Percentiles rank a stretch among this genome's conserved stretches.
These are phyloP conservation scores for Podospora australis DNA, from an alignment of 495 filamentous ascomycete genomes.

Conservation along the genomic window DNA sequence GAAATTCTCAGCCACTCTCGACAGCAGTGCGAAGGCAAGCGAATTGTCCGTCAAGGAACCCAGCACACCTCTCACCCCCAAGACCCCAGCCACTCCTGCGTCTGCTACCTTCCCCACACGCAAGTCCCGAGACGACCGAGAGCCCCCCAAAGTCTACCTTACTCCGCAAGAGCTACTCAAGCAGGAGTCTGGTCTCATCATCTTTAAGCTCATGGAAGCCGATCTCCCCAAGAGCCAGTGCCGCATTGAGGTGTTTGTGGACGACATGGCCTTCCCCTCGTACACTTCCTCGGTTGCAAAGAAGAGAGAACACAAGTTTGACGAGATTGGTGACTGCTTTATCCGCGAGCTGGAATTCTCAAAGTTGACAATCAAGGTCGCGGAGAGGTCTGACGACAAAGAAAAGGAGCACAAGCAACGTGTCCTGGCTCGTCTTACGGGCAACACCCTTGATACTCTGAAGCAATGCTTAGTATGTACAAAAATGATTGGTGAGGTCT, in stretches of 20 bases:
- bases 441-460: conserved; percentile 77
- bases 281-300: conserved; percentile 73
- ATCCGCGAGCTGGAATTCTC: conserved; percentile 95
- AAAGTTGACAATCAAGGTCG: conserved; percentile 77
- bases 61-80: conserved; percentile 31
- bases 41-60: conserved; percentile 8
- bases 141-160: conserved; percentile 69
- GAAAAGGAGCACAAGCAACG: conserved; percentile 64
- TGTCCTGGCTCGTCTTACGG: conserved; percentile 73
- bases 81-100: conserved; percentile 19
- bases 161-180: conserved; percentile 69
- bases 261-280: conserved; percentile 88
- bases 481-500: not conserved
- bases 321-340: conserved; percentile 91
- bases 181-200: conserved; percentile 85
- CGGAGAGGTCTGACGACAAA: conserved; percentile 66
- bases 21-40: conserved; percentile 24
- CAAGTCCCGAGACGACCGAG: conserved; percentile 51
- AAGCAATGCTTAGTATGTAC: conserved; percentile 71
- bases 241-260: conserved; percentile 83
- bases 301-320: conserved; percentile 58
- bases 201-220: conserved; percentile 89
- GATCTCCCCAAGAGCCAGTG: conserved; percentile 69
- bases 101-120: conserved; percentile 32
- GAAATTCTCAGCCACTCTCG: conserved; percentile 27